phyloP scores from a whole-genome alignment of 2,329 filamentous ascomycete genomes.

The Nigrograna mackinnonii region DNA sequence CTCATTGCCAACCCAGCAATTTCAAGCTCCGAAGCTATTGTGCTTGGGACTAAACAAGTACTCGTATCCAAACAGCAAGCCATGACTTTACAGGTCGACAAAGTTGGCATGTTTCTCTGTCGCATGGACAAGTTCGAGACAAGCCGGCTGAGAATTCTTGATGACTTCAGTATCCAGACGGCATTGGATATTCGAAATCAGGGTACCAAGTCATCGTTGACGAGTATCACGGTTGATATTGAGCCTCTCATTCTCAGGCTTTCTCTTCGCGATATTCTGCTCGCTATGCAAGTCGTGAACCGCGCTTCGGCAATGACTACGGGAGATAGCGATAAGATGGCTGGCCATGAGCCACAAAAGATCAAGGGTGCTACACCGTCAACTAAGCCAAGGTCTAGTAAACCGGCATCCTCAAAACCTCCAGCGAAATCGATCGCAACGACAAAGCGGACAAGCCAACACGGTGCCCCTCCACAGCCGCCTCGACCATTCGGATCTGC shows the following conservation, averaged over 20 bases:
- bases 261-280: constrained; percentile 89
- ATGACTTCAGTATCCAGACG: constrained; percentile 91
- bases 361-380: constrained; percentile 52
- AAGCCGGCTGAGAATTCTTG: constrained; percentile 85
- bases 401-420: constrained; percentile 50
- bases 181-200: constrained; percentile 77
- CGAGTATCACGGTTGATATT: constrained; percentile 82
- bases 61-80: constrained; percentile 92
- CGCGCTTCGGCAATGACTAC: constrained; percentile 86
- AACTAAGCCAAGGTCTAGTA: constrained; percentile 53
- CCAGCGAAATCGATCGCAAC: constrained; percentile 51
- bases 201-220: constrained; percentile 63
- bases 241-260: constrained; percentile 90
- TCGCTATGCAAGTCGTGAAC: constrained; percentile 89
- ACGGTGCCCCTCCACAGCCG: constrained; percentile 60
- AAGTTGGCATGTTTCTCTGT: constrained; percentile 97
- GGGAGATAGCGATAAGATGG: constrained; percentile 48
- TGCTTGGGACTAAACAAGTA: constrained; percentile 91
- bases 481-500: constrained; percentile 55
- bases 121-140: constrained; percentile 98
- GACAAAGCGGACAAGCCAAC: constrained; percentile 48
- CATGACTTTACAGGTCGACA: constrained; percentile 87
- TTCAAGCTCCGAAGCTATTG: constrained; percentile 90
- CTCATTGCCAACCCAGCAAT: constrained; percentile 93
- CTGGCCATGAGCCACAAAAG: constrained; percentile 59